Conservation (phyloP, 495 filamentous ascomycete species). For the Bathelium albidoporum region DNA sequence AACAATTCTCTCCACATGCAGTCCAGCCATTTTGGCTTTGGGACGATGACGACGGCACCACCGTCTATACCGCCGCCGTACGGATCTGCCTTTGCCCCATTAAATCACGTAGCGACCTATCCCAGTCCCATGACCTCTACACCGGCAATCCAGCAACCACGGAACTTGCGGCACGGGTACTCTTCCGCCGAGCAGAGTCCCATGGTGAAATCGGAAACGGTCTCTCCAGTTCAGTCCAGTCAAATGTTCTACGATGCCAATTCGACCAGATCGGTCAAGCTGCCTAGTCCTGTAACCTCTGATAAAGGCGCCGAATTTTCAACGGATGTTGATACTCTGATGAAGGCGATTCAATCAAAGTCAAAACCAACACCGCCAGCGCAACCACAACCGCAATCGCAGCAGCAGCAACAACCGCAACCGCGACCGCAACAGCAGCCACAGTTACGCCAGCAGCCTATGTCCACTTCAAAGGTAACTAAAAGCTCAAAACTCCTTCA, state of each 20-base stretch:
- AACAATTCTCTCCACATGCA: constrained; percentile 21
- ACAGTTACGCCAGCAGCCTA: not conserved
- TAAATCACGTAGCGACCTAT: constrained; percentile 14
- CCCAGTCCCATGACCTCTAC: constrained; percentile 1
- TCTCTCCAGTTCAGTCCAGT: constrained; percentile 25
- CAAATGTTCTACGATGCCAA: constrained; percentile 21
- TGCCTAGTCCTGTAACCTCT: not conserved
- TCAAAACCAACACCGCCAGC: constrained; percentile 34
- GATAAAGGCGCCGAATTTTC: constrained; percentile 46
- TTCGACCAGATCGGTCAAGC: constrained; percentile 6
- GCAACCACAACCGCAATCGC: constrained; percentile 25
- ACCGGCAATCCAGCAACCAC: constrained; percentile 1
- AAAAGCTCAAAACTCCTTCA: not conserved
- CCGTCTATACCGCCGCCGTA: constrained; percentile 20
- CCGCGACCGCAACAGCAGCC: constrained; percentile 17
- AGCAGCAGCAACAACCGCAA: constrained; percentile 20
- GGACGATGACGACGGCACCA: constrained; percentile 20
- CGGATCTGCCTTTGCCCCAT: constrained; percentile 14
- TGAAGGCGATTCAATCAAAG: constrained; percentile 83
- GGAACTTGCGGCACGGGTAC: constrained; percentile 13
- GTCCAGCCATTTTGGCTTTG: constrained; percentile 22
- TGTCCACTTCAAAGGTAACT: not conserved
- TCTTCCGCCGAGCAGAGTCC: constrained; percentile 17
- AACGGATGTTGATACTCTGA: constrained; percentile 79
- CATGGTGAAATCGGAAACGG: constrained; percentile 28